Evolutionary conservation across 495 filamentous ascomycete species (phyloP).

Genomic region (Hypoxylon crocopeplum): DNA sequence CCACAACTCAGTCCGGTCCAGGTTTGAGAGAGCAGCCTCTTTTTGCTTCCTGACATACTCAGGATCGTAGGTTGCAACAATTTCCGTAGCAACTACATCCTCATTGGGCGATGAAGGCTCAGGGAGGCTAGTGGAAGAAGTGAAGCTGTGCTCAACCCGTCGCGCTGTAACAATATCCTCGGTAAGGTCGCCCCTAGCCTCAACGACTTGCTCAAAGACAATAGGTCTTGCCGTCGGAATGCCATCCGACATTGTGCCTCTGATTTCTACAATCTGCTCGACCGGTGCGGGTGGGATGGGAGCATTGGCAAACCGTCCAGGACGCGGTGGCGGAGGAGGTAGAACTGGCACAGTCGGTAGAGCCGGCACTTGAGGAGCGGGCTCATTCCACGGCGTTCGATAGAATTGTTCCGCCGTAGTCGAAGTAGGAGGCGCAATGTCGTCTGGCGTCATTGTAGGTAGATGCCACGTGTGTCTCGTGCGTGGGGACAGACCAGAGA

Average conservation of each 20-base stretch:
- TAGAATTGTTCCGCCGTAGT: constrained; percentile 87
- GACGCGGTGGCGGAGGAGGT: constrained; percentile 45
- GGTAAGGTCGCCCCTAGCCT: constrained; percentile 25
- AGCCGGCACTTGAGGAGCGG: constrained; percentile 32
- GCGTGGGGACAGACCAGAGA: constrained; percentile 75
- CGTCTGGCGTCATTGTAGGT: constrained; percentile 49
- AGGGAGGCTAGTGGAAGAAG: constrained; percentile 44
- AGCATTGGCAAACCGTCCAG: constrained; percentile 29
- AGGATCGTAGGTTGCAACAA: constrained; percentile 71
- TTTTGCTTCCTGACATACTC: constrained; percentile 71
- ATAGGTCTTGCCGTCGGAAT: constrained; percentile 70
- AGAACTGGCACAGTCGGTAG: constrained; percentile 45
- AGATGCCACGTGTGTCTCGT: constrained; percentile 79
- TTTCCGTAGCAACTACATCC: constrained; percentile 58
- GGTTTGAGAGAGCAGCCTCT: constrained; percentile 65
- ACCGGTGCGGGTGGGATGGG: constrained; percentile 54
- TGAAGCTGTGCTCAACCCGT: constrained; percentile 34
- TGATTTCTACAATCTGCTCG: constrained; percentile 72
- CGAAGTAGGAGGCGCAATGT: constrained; percentile 67
- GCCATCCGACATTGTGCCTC: constrained; percentile 58
- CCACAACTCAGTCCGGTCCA: constrained; percentile 85
- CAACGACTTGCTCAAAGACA: constrained; percentile 34
- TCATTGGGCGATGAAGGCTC: constrained; percentile 48
- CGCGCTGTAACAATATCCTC: constrained; percentile 38
- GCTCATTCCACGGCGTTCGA: constrained; percentile 70